These are phyloP conservation scores for Suhomyces ambrosiae DNA, from an alignment of 1,139 yeast species.

Conservation along the genomic window DNA sequence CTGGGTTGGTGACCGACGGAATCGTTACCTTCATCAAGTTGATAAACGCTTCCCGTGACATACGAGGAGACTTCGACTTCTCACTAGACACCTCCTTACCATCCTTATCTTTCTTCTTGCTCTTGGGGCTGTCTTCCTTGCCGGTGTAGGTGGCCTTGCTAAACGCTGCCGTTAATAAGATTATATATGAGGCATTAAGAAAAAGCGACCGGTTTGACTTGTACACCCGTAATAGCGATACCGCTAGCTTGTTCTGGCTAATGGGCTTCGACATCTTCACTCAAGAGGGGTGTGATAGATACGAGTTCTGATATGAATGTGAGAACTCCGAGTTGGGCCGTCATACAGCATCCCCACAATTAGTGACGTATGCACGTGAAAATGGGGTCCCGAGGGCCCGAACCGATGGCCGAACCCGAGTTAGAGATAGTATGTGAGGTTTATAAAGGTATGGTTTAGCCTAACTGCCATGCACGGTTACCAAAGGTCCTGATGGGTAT, in stretches of 20 bases:
- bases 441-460: too few relatives aligned
- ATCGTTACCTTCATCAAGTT: conserved; percentile 42
- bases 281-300: not conserved
- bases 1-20: conserved; percentile 36
- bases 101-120: conserved; percentile 14
- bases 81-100: conserved; percentile 7
- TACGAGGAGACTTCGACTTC: conserved; percentile 28
- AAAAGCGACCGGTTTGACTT: conserved; percentile 50
- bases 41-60: conserved; percentile 37
- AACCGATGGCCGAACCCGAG: too few relatives aligned
- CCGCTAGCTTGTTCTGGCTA: conserved; percentile 8
- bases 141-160: conserved; percentile 45
- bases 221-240: conserved; percentile 38
- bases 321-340: too few relatives aligned
- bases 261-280: conserved; percentile 2
- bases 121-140: conserved; percentile 12
- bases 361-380: conserved; percentile 3
- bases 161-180: conserved; percentile 49
- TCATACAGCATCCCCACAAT: conserved; percentile 7
- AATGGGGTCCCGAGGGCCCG: conserved; percentile 4
- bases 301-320: not conserved
- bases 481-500: too few relatives aligned
- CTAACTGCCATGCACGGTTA: too few relatives aligned
- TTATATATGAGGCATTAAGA: conserved; percentile 50
- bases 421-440: too few relatives aligned